Evolutionary conservation across 2,329 filamentous ascomycete species (phyloP).

Genomic region (Penicillium verrucosum): DNA sequence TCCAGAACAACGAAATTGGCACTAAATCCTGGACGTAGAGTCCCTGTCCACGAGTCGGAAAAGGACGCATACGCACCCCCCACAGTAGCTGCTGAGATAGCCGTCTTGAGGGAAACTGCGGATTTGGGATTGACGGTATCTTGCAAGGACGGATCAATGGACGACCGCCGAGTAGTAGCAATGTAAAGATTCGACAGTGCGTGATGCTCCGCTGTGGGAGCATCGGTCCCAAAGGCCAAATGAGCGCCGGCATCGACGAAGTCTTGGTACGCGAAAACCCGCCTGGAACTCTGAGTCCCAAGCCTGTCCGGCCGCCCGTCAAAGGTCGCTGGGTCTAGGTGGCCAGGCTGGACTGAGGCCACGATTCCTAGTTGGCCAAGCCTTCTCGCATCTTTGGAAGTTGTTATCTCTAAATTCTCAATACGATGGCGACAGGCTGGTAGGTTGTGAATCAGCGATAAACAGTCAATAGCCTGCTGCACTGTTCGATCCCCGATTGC

Average conservation of each 20-base stretch:
- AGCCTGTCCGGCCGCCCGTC: constrained; percentile 47
- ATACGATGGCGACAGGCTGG: constrained; percentile 44
- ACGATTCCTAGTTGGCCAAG: constrained; percentile 47
- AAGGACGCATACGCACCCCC: constrained; percentile 48
- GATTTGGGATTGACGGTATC: constrained; percentile 44
- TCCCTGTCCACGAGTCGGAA: constrained; percentile 40
- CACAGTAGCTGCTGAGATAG: constrained; percentile 44
- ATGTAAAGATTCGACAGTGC: constrained; percentile 48
- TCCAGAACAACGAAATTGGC: constrained; percentile 47
- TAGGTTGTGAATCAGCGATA: constrained; percentile 21
- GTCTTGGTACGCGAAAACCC: constrained; percentile 51
- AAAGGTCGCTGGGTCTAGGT: constrained; percentile 46
- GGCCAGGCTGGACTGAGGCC: constrained; percentile 40
- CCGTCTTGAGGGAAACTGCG: constrained; percentile 40
- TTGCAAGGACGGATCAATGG: constrained; percentile 35
- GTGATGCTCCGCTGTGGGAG: constrained; percentile 47
- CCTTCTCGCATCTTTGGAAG: constrained; percentile 45
- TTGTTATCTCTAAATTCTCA: constrained; percentile 51
- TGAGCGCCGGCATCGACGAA: constrained; percentile 43
- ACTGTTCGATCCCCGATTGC: constrained; percentile 51
- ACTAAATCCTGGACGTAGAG: constrained; percentile 34
- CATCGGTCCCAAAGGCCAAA: constrained; percentile 49
- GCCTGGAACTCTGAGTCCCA: constrained; percentile 41
- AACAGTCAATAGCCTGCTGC: constrained; percentile 41
- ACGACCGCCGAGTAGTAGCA: constrained; percentile 48